Evolutionary conservation across 2,329 filamentous ascomycete species (phyloP), one percentile per base, ranked within the genome.

Genomic region (Reticulascus tulasneorum): DNA sequence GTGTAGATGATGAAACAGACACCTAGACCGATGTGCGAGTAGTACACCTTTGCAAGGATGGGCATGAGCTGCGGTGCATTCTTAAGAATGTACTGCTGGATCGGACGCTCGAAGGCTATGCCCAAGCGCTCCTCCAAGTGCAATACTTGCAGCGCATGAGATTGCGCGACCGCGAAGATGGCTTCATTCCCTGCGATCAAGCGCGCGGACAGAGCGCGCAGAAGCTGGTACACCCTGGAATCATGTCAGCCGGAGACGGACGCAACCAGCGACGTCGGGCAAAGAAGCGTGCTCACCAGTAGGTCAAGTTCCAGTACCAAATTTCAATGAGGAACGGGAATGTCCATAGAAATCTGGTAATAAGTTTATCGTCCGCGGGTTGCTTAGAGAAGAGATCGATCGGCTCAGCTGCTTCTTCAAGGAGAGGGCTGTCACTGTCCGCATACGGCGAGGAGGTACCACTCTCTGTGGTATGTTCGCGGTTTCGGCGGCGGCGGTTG

Each of bases 1-100:
- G 57, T 58, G 49, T 71, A 70, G 7, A 67, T 62, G 38, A 71
- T 53, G 51, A 73, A 74, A 23, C 55, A 48, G 15, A 71, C 58
- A 17, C 64, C 65, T 18, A 71, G 42, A 35, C 61, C 48, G 33
- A 71, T 70, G 47, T 71, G 67, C 2, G 61, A 68, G 47, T 66
- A 63, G 49, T 69, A 71, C 24, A 71, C 54, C 19, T 53, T 55
- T 23, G 63, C 62, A 15, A 71, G 52, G 29, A 63, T 30, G 8
- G 53, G 42, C 56, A 66, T 66, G 13, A 68, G 47, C 53, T 53
- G 55, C 4, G 61, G 48, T 1, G 48, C 37, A 10, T 56, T 38
- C n/a, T 48, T 48, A 23, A 70, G 58, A 10, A 69, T 50, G 37
- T 58, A 63, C 7, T 44, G 46, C 32, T 71, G 67, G 25, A 68